Evolutionary conservation across 495 filamentous ascomycete genomes (phyloP), one percentile per base, ranked within the genome.

Genomic region (Bryoglossum gracile): DNA sequence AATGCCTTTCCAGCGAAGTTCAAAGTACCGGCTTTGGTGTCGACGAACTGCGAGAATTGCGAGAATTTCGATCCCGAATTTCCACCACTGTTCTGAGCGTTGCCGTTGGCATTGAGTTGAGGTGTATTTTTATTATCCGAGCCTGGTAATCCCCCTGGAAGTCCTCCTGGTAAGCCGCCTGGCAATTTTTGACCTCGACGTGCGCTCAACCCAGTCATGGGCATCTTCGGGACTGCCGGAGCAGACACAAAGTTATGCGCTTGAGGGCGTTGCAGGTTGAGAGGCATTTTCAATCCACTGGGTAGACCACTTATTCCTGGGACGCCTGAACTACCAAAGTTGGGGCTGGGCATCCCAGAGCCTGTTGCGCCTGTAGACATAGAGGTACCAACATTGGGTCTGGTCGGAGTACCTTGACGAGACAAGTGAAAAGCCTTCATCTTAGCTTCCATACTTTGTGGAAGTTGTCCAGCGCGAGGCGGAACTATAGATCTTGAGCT

Each of bases 1-100:
- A 87, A 77, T 3, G 92, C 92, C 51, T 95, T 95, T 50, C 89
- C 89, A 53, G 88, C 89, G 65, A 99, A 99, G 16, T 82, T 91
- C 48, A 99, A 67, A 21, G 84, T 94, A 13, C 92, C 92, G 19
- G 87, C 83, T 61, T 95, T 86, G 1, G 87, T 83, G 59, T 99
- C 87, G 51, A 99, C 86, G 55, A 84, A 91, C 45, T 95, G 80
- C 8, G 89, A 81, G 66, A 94, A 97, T 63, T 95, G 90, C 65
- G 82, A 89, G 62, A 99, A 82, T 39, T 85, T 77, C 2, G 84
- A 84, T 43, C 81, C 81, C 34, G 47, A 21, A 11, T 51, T 26
- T 2, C 60, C 61, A 22, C 48, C 49, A 45, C 47, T 52, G 43
- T 48, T 55, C 53, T 39, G 22, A 0, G 51, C 54, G 44, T 40